Conservation (phyloP, 495 filamentous ascomycete genomes). For the Glarea lozoyensis region DNA sequence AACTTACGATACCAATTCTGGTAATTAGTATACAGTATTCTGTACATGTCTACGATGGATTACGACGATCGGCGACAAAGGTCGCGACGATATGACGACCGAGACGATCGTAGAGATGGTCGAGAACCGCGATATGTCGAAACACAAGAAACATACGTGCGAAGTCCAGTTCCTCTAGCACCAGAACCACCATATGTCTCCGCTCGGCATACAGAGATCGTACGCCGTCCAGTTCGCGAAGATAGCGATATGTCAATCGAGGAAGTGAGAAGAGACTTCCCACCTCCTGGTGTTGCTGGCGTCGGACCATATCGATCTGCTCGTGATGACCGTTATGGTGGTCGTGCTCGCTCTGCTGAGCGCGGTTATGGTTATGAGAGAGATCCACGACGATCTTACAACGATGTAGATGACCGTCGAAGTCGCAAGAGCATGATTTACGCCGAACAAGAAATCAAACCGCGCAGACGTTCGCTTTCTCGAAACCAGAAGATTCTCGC, state of each 20-base stretch:
- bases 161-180: conserved; percentile 7
- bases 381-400: conserved; percentile 28
- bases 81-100: conserved; percentile 8
- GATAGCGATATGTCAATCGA: conserved; percentile 57
- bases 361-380: conserved; percentile 31
- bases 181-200: conserved; percentile 24
- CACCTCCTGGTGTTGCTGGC: conserved; percentile 38
- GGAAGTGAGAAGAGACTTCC: conserved; percentile 59
- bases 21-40: too few relatives aligned
- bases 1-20: too few relatives aligned
- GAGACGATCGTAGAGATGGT: conserved; percentile 30
- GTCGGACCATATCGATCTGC: conserved; percentile 27
- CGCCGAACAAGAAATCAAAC: conserved; percentile 35
- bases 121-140: conserved; percentile 33
- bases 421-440: conserved; percentile 27
- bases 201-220: conserved; percentile 37
- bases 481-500: conserved; percentile 52
- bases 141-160: conserved; percentile 38
- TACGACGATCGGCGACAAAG: conserved; percentile 17
- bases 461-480: conserved; percentile 36
- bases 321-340: conserved; percentile 22
- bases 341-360: conserved; percentile 41
- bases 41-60: conserved; percentile 12
- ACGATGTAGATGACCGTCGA: conserved; percentile 38
- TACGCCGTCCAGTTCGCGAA: conserved; percentile 41